Evolutionary conservation across 2,329 filamentous ascomycete species (phyloP), one percentile per base, ranked within the genome.

Genomic region (Zymoseptoria passerinii): DNA sequence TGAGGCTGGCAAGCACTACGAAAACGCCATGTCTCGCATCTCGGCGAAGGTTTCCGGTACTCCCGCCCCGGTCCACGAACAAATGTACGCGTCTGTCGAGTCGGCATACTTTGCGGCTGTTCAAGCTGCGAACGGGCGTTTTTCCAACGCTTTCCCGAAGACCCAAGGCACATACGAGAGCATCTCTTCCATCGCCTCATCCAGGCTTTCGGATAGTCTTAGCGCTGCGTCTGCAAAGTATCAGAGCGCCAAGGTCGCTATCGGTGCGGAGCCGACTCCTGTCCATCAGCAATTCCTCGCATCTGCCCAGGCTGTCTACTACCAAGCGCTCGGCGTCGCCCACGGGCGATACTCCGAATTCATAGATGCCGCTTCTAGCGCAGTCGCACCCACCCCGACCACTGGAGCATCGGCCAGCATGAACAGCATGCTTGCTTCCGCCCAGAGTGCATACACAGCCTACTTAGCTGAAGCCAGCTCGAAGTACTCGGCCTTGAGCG

Each of bases 341-440:
- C 87, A 95, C 67, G 89, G 85, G 50, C 83, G 86, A 44, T 94
- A 94, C 71, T 84, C 86, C 4, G 86, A 86, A 53, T 92, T 94
- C 67, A 64, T 94, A 1, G 79, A 80, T 10, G 84, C 86, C 4
- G 89, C 88, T 7, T 90, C 87, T 8, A 84, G 81, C 40, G 88
- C 85, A 19, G 77, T 90, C 48, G 86, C 83, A 57, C 83, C 83
- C 6, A 75, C 92, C 90, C 72, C 84, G 82, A 28, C 86, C 83
- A 63, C 67, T 49, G 68, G 67, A 72, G 92, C 92, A 71, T 83
- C 85, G 4, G 86, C 85, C 54, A 90, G 92, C 67, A 66, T 94
- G 7, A 79, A 62, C 19, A 56, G 53, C 10, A 62, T 58, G 20
- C 53, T 64, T 5, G 58, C 80, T 9, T 83, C 85, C 6, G 89